Conservation (phyloP, 2,329 filamentous ascomycete genomes). For the Coniella lustricola region DNA sequence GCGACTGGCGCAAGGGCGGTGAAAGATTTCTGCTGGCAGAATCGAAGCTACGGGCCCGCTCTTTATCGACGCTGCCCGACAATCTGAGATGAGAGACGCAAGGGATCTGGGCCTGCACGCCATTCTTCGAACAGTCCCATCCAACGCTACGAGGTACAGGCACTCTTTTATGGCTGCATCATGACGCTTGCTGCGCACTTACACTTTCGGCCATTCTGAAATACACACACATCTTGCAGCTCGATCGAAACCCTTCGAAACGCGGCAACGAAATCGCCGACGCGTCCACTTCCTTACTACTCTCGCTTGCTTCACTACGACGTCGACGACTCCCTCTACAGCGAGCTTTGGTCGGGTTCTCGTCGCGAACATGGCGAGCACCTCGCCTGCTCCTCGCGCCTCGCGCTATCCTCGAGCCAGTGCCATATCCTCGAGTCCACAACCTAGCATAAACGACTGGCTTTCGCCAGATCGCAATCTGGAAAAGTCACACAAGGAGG, state of each 20-base stretch:
- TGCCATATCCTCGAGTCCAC: constrained; percentile 7
- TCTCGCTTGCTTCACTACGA: background rate
- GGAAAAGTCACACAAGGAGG: constrained; percentile 12
- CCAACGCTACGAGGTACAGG: too few species aligned
- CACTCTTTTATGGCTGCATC: too few species aligned
- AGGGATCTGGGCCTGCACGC: background rate
- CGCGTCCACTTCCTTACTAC: too few species aligned
- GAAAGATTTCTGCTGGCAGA: constrained; percentile 13
- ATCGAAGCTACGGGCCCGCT: background rate
- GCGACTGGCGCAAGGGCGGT: constrained; percentile 9
- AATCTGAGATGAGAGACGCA: background rate
- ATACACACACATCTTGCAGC: too few species aligned
- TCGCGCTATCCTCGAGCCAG: constrained; percentile 15
- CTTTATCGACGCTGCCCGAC: background rate
- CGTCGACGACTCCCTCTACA: background rate
- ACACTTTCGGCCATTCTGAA: too few species aligned
- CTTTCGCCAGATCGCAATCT: constrained; percentile 15
- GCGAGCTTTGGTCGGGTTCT: background rate
- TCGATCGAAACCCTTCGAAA: too few species aligned
- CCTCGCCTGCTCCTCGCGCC: constrained; percentile 13
- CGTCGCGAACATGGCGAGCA: constrained; percentile 6
- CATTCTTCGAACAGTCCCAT: too few species aligned
- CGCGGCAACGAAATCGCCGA: too few species aligned
- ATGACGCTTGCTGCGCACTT: too few species aligned
- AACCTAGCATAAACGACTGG: constrained; percentile 8